Percentiles rank a stretch among this genome's conserved stretches.
phyloP scores from a whole-genome alignment of 2,329 filamentous ascomycete genomes.

The Ophidiomyces ophidiicola region DNA sequence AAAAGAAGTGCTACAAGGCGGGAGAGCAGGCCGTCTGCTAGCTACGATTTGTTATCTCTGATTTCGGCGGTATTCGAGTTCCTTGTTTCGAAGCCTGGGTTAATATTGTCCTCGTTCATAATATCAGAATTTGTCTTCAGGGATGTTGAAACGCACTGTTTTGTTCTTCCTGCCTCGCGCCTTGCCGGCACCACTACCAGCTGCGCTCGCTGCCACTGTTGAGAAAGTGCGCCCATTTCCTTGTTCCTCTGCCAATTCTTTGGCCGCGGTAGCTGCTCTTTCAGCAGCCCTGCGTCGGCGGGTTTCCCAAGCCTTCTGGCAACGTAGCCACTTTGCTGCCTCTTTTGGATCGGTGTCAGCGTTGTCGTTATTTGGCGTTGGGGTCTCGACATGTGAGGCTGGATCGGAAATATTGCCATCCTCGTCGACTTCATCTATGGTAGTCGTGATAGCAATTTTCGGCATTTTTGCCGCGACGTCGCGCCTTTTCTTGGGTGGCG shows the following conservation, averaged over 20 bases:
- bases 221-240: too few species aligned
- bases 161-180: conserved; percentile 5
- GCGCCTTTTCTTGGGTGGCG: not conserved
- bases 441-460: not conserved
- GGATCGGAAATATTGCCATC: not conserved
- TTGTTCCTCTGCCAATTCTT: not conserved
- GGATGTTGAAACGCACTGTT: conserved; percentile 12
- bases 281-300: conserved; percentile 3
- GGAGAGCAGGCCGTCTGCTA: too few species aligned
- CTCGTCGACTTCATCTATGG: not conserved
- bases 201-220: not conserved
- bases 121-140: conserved; percentile 2
- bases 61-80: not conserved
- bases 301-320: conserved; percentile 2
- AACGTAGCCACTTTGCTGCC: not conserved
- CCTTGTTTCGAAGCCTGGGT: not conserved
- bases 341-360: not conserved
- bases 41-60: too few species aligned
- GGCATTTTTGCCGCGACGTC: not conserved
- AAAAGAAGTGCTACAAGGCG: too few species aligned
- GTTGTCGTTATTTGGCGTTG: too few species aligned
- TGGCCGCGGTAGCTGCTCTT: not conserved
- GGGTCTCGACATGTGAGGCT: too few species aligned
- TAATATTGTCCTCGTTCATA: not conserved
- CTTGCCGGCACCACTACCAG: not conserved